phyloP scores from a whole-genome alignment of 2,329 filamentous ascomycete species.

The Elsinoe batatas region DNA sequence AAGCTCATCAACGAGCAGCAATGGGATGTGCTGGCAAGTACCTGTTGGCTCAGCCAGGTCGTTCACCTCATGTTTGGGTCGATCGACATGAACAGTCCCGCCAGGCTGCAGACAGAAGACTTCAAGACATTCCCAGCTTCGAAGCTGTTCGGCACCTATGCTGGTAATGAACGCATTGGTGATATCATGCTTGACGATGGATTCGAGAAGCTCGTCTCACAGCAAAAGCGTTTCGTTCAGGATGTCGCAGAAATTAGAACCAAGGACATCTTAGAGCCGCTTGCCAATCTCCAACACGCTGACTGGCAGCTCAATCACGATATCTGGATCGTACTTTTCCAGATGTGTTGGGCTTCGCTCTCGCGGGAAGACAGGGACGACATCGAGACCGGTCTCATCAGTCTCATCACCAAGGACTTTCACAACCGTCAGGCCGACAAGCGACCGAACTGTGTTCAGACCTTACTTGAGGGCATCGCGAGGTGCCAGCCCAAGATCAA shows the following conservation, averaged over 20 bases:
- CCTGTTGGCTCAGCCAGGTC: slow-evolving; percentile 94
- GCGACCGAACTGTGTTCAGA: slow-evolving; percentile 90
- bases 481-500: slow-evolving; percentile 80
- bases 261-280: slow-evolving; percentile 78
- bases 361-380: slow-evolving; percentile 81
- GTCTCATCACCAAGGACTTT: slow-evolving; percentile 86
- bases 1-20: slow-evolving; percentile 90
- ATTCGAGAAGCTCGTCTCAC: slow-evolving; percentile 67
- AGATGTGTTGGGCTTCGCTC: slow-evolving; percentile 84
- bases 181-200: slow-evolving; percentile 70
- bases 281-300: slow-evolving; percentile 85
- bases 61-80: slow-evolving; percentile 87
- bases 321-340: slow-evolving; percentile 85
- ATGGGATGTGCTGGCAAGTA: slow-evolving; percentile 90
- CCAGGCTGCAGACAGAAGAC: slow-evolving; percentile 73
- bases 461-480: slow-evolving; percentile 77
- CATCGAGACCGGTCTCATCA: slow-evolving; percentile 83
- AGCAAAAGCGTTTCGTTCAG: slow-evolving; percentile 71
- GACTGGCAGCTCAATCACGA: slow-evolving; percentile 74
- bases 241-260: slow-evolving; percentile 80
- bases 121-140: slow-evolving; percentile 69
- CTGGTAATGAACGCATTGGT: slow-evolving; percentile 54
- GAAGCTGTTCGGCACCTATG: slow-evolving; percentile 61
- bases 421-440: slow-evolving; percentile 90
- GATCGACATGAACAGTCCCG: slow-evolving; percentile 70